These are phyloP conservation scores for Cryphonectria japonica DNA, from an alignment of 2,329 filamentous ascomycete species.

Conservation along the genomic window DNA sequence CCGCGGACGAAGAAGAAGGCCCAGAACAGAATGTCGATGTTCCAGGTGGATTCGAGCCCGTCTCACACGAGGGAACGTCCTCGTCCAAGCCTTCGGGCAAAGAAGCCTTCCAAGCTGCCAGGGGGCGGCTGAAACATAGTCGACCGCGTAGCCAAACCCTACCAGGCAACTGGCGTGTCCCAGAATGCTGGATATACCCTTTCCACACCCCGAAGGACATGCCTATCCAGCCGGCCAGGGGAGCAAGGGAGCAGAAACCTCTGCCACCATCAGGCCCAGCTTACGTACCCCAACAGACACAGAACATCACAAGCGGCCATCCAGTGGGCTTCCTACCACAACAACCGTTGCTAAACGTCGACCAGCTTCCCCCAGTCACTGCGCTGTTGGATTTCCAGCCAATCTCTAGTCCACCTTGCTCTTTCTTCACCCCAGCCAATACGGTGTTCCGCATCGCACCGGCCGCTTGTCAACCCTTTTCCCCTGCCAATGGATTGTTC, in stretches of 20 bases:
- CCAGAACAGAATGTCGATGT: neutral
- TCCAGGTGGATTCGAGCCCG: neutral
- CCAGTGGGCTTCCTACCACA: neutral
- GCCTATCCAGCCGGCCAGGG: neutral
- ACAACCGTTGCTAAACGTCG: neutral
- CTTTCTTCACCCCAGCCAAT: neutral
- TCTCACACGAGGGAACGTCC: neutral
- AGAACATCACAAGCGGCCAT: neutral
- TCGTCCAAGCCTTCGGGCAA: neutral
- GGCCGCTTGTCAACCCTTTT: neutral
- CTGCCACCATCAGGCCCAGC: neutral
- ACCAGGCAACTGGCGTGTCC: neutral
- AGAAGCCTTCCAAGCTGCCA: neutral
- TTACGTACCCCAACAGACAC: neutral
- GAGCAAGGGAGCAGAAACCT: neutral
- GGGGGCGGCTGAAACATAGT: neutral
- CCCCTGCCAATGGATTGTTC: neutral
- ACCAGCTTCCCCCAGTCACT: neutral
- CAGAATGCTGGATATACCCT: neutral
- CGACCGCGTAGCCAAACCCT: neutral
- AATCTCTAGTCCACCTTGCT: neutral
- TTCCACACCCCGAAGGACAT: neutral
- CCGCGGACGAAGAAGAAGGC: neutral
- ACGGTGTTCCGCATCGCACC: neutral
- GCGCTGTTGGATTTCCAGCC: neutral